Percentiles rank a stretch among this genome's conserved stretches.
phyloP scores from a whole-genome alignment of 192 early-diverging fungal species.

The Haplosporangium gracile region DNA sequence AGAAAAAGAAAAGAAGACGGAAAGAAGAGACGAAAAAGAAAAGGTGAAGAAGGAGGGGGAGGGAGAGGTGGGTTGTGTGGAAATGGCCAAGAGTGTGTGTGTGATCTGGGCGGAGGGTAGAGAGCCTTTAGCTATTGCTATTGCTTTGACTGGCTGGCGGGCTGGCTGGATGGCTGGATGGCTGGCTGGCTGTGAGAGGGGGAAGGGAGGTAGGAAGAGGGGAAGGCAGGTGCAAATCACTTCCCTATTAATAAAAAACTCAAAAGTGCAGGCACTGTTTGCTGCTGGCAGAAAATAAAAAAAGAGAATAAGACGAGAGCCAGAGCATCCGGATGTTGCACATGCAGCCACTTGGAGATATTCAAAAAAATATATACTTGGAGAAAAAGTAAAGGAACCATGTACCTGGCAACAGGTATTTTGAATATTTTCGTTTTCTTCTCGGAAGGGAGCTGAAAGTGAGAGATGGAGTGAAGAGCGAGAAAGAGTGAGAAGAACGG shows the following conservation, averaged over 20 bases:
- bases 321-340: slow-evolving; percentile 5
- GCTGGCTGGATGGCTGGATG: too few species aligned
- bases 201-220: not conserved
- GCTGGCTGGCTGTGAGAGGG: not conserved
- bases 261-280: slow-evolving; percentile 1
- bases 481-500: not conserved
- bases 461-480: not conserved
- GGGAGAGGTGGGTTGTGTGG: not conserved
- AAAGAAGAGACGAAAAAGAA: not conserved
- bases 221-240: not conserved
- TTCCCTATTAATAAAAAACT: slow-evolving; percentile 10
- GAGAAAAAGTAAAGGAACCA: not conserved
- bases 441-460: not conserved
- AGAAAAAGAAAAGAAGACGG: not conserved
- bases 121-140: not conserved
- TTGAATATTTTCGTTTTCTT: not conserved
- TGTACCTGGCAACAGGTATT: slow-evolving; percentile 1
- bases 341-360: not conserved
- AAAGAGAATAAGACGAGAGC: not conserved
- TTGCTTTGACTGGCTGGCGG: not conserved
- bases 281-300: not conserved
- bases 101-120: not conserved
- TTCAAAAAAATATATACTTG: too few species aligned
- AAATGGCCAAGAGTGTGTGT: not conserved
- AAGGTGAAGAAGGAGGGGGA: not conserved